Base-by-base conservation (phyloP, 305 asterid genomes). In the Stenogyne calaminthoides region DNA sequence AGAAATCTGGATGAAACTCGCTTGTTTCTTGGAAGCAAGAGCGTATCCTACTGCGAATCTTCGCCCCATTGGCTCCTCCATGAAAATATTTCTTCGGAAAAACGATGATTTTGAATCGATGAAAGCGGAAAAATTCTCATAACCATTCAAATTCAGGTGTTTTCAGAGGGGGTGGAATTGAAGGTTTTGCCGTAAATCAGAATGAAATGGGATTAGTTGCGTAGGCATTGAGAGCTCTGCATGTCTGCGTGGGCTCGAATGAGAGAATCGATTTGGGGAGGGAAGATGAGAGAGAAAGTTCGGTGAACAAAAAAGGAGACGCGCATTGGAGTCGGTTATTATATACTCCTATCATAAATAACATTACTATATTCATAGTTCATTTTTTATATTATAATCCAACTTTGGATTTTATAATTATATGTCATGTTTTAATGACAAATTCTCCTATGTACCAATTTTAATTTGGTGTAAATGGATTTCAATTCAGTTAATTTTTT, bases 1-100 rank as follows among this genome's bases (percentile, higher is more conserved):
- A 12, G 97, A 86, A 52, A 47, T 71, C 51, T 86, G 96, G 29
- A 91, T 77, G 78, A 91, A 91, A 71, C 95, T 88, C 8, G 90
- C 85, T 72, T 84, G 88, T 75, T 91, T 91, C 83, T 91, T 88
- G 42, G 91, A 81, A 34, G 91, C 92, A 84, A 91, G 75, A 25
- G 97, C 97, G 76, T 91, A 91, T 5, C 95, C 97, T 34, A 91
- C 86, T 32, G 84, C 74, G 54, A 78, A 88, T 77, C 93, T 69
- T 65, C 77, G 81, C 75, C 75, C 75, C 86, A 68, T 78, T 75
- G 80, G 74, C 80, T 79, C 87, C 77, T 76, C 89, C 96, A 89
- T 89, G 80, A 29, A 71, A 62, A 34, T 15, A 20, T 54, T 14
- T 39, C 63, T 20, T 22, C 47, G 32, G 55, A 39, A 47, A 69